Evolutionary conservation across 1,284 basidiomycete species (phyloP), one percentile per base, ranked within the genome.

Genomic region (Ustilago crameri): DNA sequence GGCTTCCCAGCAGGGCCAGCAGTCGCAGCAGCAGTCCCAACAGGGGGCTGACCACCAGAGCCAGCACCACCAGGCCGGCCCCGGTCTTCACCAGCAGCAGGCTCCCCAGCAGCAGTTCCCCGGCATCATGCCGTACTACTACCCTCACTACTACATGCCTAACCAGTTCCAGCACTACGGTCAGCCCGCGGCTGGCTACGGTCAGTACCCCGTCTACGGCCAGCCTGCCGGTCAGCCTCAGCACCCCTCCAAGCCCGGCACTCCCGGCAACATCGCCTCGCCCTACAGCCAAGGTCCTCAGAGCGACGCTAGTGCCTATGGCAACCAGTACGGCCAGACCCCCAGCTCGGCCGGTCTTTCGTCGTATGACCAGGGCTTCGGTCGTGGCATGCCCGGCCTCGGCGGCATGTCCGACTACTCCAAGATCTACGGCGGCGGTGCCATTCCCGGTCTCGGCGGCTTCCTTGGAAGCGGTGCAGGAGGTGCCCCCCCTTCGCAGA

Each of bases 151-250:
- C 79, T 83, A 83, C 72, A 73, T 81, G 71, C 81, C 80, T 30
- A 79, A 78, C 74, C 81, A 83, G 64, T 83, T 82, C 79, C 80
- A 81, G 68, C 81, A 82, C 66, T 83, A 81, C 64, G 80, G 58
- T 22, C 81, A 82, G 67, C 81, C 80, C 15, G 67, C 73, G 9
- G 77, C 72, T 15, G 81, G 78, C 45, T 83, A 82, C 62, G 80
- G 79, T 27, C 80, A 82, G 75, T 83, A 82, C 65, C 79, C 80
- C 32, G 65, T 82, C 51, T 82, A 82, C 62, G 79, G 79, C 40
- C 71, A 74, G 44, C 80, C 70, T 14, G 57, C 70, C 35, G 70
- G 42, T 26, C 67, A 82, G 75, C 76, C 76, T 27, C 72, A 78
- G 65, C 77, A 76, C 58, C 61, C 64, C 23, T 63, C 69, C 42